phyloP scores from a whole-genome alignment of 106 monocot species.

The Alisma plantagoaquatica region DNA sequence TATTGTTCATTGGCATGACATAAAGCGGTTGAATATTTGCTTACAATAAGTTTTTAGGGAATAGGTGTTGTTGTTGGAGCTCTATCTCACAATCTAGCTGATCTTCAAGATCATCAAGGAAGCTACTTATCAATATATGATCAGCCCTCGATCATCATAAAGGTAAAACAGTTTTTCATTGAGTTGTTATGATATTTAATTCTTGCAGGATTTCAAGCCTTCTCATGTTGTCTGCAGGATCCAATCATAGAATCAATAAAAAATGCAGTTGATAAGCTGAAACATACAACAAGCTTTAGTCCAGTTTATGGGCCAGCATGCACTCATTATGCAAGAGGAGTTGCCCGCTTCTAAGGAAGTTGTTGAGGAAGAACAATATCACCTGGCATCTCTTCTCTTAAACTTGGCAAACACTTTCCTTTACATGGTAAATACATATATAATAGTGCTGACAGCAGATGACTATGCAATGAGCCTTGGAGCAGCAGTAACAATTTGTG shows the following conservation, averaged over 20 bases:
- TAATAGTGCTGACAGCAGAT: slow-evolving; percentile 91
- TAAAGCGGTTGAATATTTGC: background rate
- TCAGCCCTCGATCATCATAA: slow-evolving; percentile 41
- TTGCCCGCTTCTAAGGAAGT: slow-evolving; percentile 31
- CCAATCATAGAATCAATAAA: slow-evolving; percentile 66
- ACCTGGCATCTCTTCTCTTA: slow-evolving; percentile 75
- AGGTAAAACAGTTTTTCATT: slow-evolving; percentile 37
- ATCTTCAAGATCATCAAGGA: slow-evolving; percentile 69
- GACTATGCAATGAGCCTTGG: slow-evolving; percentile 74
- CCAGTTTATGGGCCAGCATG: slow-evolving; percentile 71
- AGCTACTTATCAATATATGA: slow-evolving; percentile 93
- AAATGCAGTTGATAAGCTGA: slow-evolving; percentile 52
- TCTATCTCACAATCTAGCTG: slow-evolving; percentile 65
- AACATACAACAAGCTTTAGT: slow-evolving; percentile 71
- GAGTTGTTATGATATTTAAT: background rate
- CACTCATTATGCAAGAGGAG: slow-evolving; percentile 76
- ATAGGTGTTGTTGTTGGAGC: slow-evolving; percentile 87
- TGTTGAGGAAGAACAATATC: slow-evolving; percentile 46
- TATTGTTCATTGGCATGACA: background rate
- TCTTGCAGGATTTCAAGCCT: background rate
- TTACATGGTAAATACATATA: slow-evolving; percentile 96
- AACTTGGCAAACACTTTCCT: slow-evolving; percentile 86
- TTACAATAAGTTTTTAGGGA: slow-evolving; percentile 27
- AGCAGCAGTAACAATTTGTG: slow-evolving; percentile 86
- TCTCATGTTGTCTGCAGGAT: slow-evolving; percentile 37